Evolutionary conservation across 495 filamentous ascomycete species (phyloP).

Genomic region (Chaetomium cochliodes): DNA sequence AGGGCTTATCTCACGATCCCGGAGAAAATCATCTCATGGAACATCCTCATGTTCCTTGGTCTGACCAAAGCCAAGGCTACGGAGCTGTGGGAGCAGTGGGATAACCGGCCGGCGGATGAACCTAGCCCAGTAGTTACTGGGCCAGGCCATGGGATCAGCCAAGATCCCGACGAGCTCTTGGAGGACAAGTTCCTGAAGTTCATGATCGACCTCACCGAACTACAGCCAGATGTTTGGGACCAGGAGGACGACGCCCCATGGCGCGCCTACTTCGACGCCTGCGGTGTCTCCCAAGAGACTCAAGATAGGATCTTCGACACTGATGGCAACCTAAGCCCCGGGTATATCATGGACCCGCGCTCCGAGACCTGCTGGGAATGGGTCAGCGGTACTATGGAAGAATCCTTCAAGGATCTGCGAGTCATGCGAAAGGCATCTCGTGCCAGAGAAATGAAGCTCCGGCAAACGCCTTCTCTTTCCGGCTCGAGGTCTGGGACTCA

Average conservation of each 20-base stretch:
- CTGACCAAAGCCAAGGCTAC: neutral
- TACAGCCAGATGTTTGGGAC: too few relatives aligned
- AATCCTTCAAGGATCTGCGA: neutral
- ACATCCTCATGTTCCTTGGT: neutral
- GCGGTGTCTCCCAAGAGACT: neutral
- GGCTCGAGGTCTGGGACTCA: too few relatives aligned
- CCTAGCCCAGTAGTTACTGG: neutral
- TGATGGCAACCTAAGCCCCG: too few relatives aligned
- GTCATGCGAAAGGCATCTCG: neutral
- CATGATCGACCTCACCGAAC: neutral
- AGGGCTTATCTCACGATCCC: neutral
- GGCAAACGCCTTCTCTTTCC: neutral
- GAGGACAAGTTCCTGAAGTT: neutral
- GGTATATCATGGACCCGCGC: too few relatives aligned
- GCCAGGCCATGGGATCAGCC: neutral
- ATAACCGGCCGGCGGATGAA: neutral
- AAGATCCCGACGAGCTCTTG: neutral
- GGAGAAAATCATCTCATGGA: neutral
- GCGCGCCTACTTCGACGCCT: neutral
- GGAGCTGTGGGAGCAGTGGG: neutral
- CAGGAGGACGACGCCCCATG: neutral
- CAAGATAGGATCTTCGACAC: neutral
- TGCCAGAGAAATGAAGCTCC: neutral
- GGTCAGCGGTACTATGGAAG: neutral
- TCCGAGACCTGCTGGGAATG: neutral